phyloP scores from a whole-genome alignment of 2,329 filamentous ascomycete species.

The Fusarium bulbicola region DNA sequence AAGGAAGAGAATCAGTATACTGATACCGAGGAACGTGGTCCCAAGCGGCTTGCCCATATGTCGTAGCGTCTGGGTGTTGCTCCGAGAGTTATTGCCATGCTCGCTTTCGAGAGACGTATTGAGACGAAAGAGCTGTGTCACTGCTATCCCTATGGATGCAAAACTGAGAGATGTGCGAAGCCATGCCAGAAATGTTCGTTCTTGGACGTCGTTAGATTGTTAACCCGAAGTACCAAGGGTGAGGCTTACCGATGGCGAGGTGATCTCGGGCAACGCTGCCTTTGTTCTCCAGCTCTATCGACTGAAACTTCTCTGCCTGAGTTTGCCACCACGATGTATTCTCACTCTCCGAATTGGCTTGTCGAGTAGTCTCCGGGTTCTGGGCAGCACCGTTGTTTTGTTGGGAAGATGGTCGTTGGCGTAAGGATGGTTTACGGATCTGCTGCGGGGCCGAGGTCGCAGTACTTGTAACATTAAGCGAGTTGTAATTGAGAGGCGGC shows the following conservation, averaged over 20 bases:
- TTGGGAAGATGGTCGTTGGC: constrained; percentile 12
- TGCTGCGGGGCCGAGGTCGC: constrained; percentile 24
- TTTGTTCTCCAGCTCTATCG: constrained; percentile 84
- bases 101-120: constrained; percentile 68
- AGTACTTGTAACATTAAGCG: constrained; percentile 44
- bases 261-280: constrained; percentile 86
- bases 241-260: constrained; percentile 72
- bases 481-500: constrained; percentile 52
- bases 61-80: constrained; percentile 58
- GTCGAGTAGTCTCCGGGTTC: constrained; percentile 18
- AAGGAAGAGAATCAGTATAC: constrained; percentile 77
- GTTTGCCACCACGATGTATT: constrained; percentile 60
- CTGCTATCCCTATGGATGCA: constrained; percentile 82
- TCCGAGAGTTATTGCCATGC: constrained; percentile 38
- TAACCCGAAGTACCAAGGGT: background rate
- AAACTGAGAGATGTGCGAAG: constrained; percentile 83
- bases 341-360: constrained; percentile 34
- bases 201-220: constrained; percentile 53
- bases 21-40: constrained; percentile 78
- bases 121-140: constrained; percentile 86
- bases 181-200: constrained; percentile 88
- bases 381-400: constrained; percentile 7
- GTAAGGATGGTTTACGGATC: constrained; percentile 21
- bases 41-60: constrained; percentile 74
- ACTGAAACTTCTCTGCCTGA: constrained; percentile 60